phyloP scores from a whole-genome alignment of 352 stramenopile species.

The Pythium pectinolyticum region DNA sequence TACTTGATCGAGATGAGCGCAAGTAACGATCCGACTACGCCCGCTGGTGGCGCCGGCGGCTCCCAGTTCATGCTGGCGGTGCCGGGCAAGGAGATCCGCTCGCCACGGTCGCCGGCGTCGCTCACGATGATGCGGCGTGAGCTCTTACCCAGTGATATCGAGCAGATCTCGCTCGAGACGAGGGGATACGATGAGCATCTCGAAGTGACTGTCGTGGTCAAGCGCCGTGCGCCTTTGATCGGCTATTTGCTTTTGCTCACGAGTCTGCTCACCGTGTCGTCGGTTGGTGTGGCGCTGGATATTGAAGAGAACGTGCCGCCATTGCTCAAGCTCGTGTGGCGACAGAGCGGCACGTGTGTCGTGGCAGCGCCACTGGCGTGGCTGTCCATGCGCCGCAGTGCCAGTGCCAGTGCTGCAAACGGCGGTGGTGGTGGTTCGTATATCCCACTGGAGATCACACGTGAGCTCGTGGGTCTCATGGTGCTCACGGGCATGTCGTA shows the following conservation, averaged over 20 bases:
- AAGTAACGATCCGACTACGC: constrained; percentile 38
- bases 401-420: no score
- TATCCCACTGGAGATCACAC: constrained; percentile 31
- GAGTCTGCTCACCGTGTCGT: constrained; percentile 75
- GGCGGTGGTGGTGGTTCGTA: no score
- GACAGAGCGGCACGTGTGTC: constrained; percentile 67
- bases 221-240: constrained; percentile 63
- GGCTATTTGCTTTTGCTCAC: constrained; percentile 67
- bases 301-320: constrained; percentile 60
- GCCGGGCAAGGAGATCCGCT: constrained; percentile 41
- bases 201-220: constrained; percentile 70
- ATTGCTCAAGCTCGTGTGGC: constrained; percentile 87
- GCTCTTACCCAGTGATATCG: constrained; percentile 69
- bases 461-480: constrained; percentile 42
- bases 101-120: not conserved
- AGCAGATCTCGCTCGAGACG: constrained; percentile 71
- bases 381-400: constrained; percentile 38
- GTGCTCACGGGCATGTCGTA: constrained; percentile 59
- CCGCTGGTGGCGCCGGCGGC: constrained; percentile 26
- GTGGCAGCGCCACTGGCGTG: constrained; percentile 52
- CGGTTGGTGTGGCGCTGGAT: constrained; percentile 75
- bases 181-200: constrained; percentile 66
- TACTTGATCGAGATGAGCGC: constrained; percentile 80
- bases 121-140: constrained; percentile 24
- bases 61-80: constrained; percentile 77